Evolutionary conservation across 495 filamentous ascomycete genomes (phyloP), one percentile per base, ranked within the genome.

Genomic region (Tuber microsphaerosporum): DNA sequence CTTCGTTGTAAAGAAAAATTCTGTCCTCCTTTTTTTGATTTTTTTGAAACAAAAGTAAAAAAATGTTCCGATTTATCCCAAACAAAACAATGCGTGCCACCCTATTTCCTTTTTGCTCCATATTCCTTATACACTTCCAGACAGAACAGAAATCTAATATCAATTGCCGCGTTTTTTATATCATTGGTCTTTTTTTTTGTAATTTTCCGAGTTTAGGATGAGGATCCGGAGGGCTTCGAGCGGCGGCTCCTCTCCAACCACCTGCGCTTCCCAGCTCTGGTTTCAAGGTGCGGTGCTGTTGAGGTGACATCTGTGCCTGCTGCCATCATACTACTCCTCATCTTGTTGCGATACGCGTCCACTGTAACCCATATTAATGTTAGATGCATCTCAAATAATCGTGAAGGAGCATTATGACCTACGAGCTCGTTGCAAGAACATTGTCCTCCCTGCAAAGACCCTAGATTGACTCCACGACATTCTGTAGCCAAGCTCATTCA

Each of bases 381-480:
- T 70, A 71, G 20, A 42, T 65, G 17, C 22, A 42, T 65, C 37
- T 51, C 46, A 34, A 14, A 37, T 48, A 9, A 46, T 72, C 19
- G 45, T 22, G 48, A 69, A 37, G 48, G 39, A 45, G 70, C 26
- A 39, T 46, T 68, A 76, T 73, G 44, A 93, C 94, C 90, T 86
- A 97, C 94, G 85, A 79, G 93, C 94, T 86, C 92, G 90, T 84
- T 99, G 95, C 83, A 98, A 85, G 83, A 99, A 99, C 76, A 97
- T 86, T 70, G 90, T 92, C 80, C 93, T 87, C 7, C 90, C 91
- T 22, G 92, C 88, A 85, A 97, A 97, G 1, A 93, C 90, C 69
- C 94, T 87, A 82, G 93, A 93, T 84, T 97, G 94, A 71, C 92
- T 89, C 95, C 95, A 99, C 68, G 91, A 92, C 90, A 99, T 96